Base-by-base conservation (phyloP, 495 filamentous ascomycete genomes). In the Geoglossum glabrum region DNA sequence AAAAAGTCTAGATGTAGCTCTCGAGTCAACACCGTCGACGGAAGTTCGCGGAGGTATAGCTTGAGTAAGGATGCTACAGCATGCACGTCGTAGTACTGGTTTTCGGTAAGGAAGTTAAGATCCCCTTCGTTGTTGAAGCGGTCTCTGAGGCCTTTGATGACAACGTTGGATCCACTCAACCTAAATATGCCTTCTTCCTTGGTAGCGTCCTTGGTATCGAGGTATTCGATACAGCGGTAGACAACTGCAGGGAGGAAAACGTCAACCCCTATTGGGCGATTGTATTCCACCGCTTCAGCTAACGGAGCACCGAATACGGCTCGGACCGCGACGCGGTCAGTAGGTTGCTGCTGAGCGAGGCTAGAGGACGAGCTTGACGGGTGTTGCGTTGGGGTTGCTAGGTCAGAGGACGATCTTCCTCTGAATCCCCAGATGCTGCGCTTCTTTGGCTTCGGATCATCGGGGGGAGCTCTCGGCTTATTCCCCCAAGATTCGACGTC, bases 141-240 rank as follows among this genome's bases (percentile, higher is more conserved):
- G 61, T 95, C 88, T 61, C 83, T 84, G 28, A 98, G 76, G 31
- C 79, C 82, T 67, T 92, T 95, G 70, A 97, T 92, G 36, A 95
- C 83, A 55, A 90, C 79, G 64, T 92, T 96, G 0, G 90, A 95
- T 26, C 92, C 92, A 62, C 87, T 96, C 54, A 98, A 72, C 28
- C 92, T 82, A 76, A 98, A 98, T 26, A 98, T 96, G 38, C 92
- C 92, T 69, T 98, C 92, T 67, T 98, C 92, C 23, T 70, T 74
- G 19, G 83, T 76, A 40, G 90, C 93, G 56, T 84, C 80, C 70
- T 94, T 88, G 15, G 81, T 76, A 54, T 86, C 82, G 26, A 98
- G 76, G 67, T 95, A 98, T 66, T 97, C 87, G 61, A 98, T 85
- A 63, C 90, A 96, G 47, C 92, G 85, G 72, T 94, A 97, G 45